phyloP scores from a whole-genome alignment of 768 basidiomycete genomes.

The Mycena polygramma region DNA sequence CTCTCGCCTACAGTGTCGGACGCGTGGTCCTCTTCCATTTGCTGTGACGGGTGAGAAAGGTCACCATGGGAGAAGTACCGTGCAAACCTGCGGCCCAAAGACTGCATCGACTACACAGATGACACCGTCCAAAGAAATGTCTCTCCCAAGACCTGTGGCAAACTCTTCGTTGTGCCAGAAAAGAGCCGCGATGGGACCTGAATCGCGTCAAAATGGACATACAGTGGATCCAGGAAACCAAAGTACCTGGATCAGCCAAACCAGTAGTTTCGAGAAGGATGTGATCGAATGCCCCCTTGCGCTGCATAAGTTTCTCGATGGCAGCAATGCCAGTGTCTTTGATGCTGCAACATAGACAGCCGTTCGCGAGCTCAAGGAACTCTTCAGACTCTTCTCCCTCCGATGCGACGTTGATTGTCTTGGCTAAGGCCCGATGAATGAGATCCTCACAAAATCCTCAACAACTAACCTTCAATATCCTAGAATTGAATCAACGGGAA shows the following conservation, averaged over 20 bases:
- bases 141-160: constrained; percentile 72
- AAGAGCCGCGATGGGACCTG: constrained; percentile 88
- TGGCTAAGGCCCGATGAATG: constrained; percentile 63
- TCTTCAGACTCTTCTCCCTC: constrained; percentile 82
- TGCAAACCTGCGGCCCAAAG: constrained; percentile 69
- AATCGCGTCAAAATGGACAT: background rate
- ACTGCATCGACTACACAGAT: constrained; percentile 93
- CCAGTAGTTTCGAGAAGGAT: constrained; percentile 97
- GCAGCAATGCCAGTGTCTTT: constrained; percentile 94
- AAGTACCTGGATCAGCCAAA: constrained; percentile 90
- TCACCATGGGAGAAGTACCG: constrained; percentile 8
- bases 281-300: constrained; percentile 92
- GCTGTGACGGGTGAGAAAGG: constrained; percentile 57
- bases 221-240: background rate
- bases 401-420: constrained; percentile 86
- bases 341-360: constrained; percentile 98
- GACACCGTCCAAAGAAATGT: constrained; percentile 88
- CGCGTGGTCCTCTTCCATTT: constrained; percentile 86
- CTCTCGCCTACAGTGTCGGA: constrained; percentile 80
- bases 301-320: constrained; percentile 91
- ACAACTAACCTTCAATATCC: constrained; percentile 89
- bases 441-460: background rate
- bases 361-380: constrained; percentile 93
- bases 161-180: constrained; percentile 93
- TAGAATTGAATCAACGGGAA: constrained; percentile 48